These are phyloP conservation scores for Kwoniella dejecticola DNA, from an alignment of 768 basidiomycete genomes.

Conservation along the genomic window DNA sequence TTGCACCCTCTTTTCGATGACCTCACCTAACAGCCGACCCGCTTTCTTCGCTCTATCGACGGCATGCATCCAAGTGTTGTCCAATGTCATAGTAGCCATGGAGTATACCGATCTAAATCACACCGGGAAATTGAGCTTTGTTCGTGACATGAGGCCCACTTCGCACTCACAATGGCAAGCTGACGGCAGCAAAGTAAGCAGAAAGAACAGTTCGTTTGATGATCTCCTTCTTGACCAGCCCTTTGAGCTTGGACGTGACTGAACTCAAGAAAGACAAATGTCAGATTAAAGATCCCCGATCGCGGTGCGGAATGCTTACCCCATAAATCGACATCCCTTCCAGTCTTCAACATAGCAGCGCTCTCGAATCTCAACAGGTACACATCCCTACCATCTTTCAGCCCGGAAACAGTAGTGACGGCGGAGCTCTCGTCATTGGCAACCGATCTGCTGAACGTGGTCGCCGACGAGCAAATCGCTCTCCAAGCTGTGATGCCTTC, in stretches of 20 bases:
- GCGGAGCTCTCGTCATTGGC: neutral
- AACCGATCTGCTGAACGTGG: constrained; percentile 6
- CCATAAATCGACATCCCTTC: constrained; percentile 45
- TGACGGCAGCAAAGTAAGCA: constrained; percentile 57
- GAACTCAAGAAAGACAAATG: neutral
- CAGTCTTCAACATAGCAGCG: constrained; percentile 46
- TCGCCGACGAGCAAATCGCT: constrained; percentile 34
- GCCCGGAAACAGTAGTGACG: neutral
- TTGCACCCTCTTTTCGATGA: constrained; percentile 58
- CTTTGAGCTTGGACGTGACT: constrained; percentile 54
- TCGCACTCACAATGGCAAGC: constrained; percentile 44
- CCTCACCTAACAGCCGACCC: constrained; percentile 58
- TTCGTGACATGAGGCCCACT: too few relatives aligned
- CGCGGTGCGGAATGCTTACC: too few relatives aligned
- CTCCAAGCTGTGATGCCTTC: constrained; percentile 57
- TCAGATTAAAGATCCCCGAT: neutral
- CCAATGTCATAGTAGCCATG: constrained; percentile 52
- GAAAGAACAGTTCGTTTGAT: constrained; percentile 59
- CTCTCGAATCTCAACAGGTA: constrained; percentile 57
- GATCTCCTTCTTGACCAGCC: constrained; percentile 55
- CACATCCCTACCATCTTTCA: constrained; percentile 56
- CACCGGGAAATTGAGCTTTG: too few relatives aligned
- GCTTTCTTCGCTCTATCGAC: constrained; percentile 59
- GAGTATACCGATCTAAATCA: constrained; percentile 47
- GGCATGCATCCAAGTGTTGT: constrained; percentile 55